These are phyloP conservation scores for Lactarius sanguifluus DNA, from an alignment of 768 basidiomycete genomes.

Conservation along the genomic window DNA sequence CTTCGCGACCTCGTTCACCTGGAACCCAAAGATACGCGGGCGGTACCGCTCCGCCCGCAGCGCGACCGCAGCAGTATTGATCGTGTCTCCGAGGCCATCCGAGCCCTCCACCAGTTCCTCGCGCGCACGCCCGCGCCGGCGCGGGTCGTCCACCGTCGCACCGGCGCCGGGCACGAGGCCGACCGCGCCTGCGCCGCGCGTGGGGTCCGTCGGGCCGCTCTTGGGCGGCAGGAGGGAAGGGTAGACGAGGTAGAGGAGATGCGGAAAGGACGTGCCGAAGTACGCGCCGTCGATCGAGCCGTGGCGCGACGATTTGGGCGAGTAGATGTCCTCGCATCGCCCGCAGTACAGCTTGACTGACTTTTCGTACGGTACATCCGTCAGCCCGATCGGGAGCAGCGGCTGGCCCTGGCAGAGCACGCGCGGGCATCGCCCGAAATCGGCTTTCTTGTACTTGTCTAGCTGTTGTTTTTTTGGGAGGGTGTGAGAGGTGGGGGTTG, in stretches of 20 bases:
- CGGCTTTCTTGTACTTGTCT: slow-evolving; percentile 97
- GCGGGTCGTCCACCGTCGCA: slow-evolving; percentile 36
- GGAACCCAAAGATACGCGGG: slow-evolving; percentile 96
- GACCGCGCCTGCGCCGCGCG: slow-evolving; percentile 30
- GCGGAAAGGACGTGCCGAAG: slow-evolving; percentile 97
- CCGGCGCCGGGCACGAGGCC: slow-evolving; percentile 32
- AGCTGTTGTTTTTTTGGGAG: slow-evolving; percentile 47
- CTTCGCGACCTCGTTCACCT: slow-evolving; percentile 90
- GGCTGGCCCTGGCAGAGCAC: slow-evolving; percentile 94
- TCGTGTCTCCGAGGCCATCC: slow-evolving; percentile 58
- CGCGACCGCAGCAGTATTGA: slow-evolving; percentile 80
- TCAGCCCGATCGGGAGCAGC: slow-evolving; percentile 94
- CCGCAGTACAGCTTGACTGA: slow-evolving; percentile 99
- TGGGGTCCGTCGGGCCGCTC: slow-evolving; percentile 48
- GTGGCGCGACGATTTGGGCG: slow-evolving; percentile 94
- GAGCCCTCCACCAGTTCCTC: slow-evolving; percentile 52
- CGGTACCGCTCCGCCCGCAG: slow-evolving; percentile 89
- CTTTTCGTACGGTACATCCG: slow-evolving; percentile 97
- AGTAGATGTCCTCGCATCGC: slow-evolving; percentile 97
- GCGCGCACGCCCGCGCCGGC: slow-evolving; percentile 32
- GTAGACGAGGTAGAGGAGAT: slow-evolving; percentile 96
- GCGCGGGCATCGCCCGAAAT: slow-evolving; percentile 97
- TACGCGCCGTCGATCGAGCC: slow-evolving; percentile 98
- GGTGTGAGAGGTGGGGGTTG: slow-evolving; percentile 1
- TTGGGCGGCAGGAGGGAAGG: slow-evolving; percentile 90